A percentile compares a stretch with the other conserved stretches of the same genome.
Evolutionary conservation across 2,329 filamentous ascomycete genomes (phyloP).

Genomic region (Mariannaea sp.): DNA sequence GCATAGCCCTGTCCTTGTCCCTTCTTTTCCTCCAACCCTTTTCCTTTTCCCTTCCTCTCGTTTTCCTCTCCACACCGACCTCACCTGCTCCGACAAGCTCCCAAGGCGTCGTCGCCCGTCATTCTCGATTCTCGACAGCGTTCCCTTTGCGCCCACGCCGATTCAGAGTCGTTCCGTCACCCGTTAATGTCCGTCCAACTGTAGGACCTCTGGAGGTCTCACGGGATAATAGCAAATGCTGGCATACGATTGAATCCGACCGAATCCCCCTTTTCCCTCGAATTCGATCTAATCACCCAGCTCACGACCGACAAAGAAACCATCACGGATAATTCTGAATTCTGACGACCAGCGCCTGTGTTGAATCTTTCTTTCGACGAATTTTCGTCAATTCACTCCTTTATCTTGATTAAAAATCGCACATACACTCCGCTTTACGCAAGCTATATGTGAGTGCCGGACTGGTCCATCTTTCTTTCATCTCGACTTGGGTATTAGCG

Average conservation of each 20-base stretch:
- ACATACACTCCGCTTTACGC: constrained; percentile 40
- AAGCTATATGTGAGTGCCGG: constrained; percentile 38
- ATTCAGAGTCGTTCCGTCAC: constrained; percentile 31
- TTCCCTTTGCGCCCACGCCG: constrained; percentile 32
- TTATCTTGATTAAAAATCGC: constrained; percentile 39
- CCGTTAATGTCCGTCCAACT: constrained; percentile 35
- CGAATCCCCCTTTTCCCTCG: constrained; percentile 23
- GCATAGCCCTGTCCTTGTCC: constrained; percentile 39
- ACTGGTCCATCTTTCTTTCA: neutral
- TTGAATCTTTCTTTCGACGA: constrained; percentile 45
- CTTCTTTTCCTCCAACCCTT: constrained; percentile 39
- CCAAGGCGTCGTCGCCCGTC: constrained; percentile 42
- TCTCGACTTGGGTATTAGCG: neutral
- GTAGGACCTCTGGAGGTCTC: constrained; percentile 40
- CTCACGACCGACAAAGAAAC: constrained; percentile 25
- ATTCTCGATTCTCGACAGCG: constrained; percentile 41
- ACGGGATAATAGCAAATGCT: constrained; percentile 39
- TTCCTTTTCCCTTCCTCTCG: constrained; percentile 35
- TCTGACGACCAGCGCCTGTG: constrained; percentile 38
- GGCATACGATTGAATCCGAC: constrained; percentile 40
- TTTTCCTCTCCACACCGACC: constrained; percentile 36
- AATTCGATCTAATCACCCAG: constrained; percentile 23
- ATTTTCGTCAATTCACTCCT: constrained; percentile 55
- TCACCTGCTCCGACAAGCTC: constrained; percentile 41
- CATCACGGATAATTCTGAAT: constrained; percentile 30